phyloP scores from a whole-genome alignment of 495 filamentous ascomycete genomes.

The Elasticomyces elasticus region DNA sequence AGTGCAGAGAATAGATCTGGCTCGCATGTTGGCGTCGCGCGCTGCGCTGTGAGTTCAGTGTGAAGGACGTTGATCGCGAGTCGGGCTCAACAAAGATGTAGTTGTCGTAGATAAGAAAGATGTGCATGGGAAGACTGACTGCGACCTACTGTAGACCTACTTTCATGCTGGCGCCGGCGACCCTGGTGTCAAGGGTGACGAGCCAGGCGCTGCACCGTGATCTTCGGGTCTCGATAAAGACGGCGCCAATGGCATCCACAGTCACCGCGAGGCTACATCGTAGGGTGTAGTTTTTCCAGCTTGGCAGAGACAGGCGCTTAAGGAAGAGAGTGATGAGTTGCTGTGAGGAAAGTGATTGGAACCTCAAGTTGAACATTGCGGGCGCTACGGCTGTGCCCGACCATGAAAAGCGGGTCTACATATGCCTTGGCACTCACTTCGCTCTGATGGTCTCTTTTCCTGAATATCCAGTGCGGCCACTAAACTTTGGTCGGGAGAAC shows the following conservation, averaged over 20 bases:
- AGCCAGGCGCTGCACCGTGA: neutral
- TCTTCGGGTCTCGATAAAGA: neutral
- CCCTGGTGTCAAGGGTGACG: neutral
- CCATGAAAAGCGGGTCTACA: neutral
- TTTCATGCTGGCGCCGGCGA: neutral
- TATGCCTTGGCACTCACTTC: too few relatives aligned
- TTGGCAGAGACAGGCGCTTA: slow-evolving; percentile 1
- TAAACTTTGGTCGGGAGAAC: too few relatives aligned
- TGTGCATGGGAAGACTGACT: neutral
- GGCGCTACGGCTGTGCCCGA: neutral
- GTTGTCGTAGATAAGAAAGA: too few relatives aligned
- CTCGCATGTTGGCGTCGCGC: neutral
- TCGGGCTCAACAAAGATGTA: too few relatives aligned
- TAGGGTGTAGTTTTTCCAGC: neutral
- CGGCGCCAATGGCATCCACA: neutral
- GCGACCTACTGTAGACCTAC: neutral
- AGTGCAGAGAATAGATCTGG: neutral
- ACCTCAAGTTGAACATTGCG: neutral
- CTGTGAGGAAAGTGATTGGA: neutral
- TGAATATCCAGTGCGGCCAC: too few relatives aligned
- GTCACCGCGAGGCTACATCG: neutral
- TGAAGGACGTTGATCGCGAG: too few relatives aligned
- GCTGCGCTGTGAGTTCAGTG: neutral
- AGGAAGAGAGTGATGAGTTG: neutral
- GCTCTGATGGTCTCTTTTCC: too few relatives aligned